These are phyloP conservation scores for Apiospora hydei DNA, from an alignment of 2,329 filamentous ascomycete species.

Conservation along the genomic window DNA sequence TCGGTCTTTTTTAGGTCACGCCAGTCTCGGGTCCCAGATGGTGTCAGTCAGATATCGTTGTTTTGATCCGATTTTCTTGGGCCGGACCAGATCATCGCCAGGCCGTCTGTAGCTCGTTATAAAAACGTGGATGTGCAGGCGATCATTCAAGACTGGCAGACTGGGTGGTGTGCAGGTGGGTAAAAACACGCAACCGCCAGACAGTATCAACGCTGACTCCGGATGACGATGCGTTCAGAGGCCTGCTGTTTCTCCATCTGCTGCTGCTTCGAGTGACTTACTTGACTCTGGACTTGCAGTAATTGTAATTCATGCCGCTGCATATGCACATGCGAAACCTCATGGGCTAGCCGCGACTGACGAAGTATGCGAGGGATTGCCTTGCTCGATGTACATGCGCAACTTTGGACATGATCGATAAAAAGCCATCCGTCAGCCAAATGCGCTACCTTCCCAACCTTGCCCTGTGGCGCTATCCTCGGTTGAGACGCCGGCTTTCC, in stretches of 20 bases:
- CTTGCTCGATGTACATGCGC: neutral
- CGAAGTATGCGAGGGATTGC: slow-evolving; percentile 2
- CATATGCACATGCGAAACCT: slow-evolving; percentile 12
- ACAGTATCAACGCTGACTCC: neutral
- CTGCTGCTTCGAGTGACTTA: neutral
- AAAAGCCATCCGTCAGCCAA: slow-evolving; percentile 20
- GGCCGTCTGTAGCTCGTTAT: slow-evolving; percentile 1
- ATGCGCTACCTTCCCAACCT: slow-evolving; percentile 20
- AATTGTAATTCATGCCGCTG: slow-evolving; percentile 20
- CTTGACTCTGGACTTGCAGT: slow-evolving; percentile 18
- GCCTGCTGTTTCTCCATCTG: neutral
- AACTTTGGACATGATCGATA: slow-evolving; percentile 1
- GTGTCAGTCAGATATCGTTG: slow-evolving; percentile 1
- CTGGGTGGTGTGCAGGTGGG: neutral
- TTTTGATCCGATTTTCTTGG: slow-evolving; percentile 2
- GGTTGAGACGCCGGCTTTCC: slow-evolving; percentile 11
- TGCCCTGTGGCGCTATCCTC: slow-evolving; percentile 20
- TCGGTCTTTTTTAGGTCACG: neutral
- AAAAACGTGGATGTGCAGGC: slow-evolving; percentile 17
- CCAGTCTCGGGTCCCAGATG: slow-evolving; percentile 4
- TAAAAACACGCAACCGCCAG: no score
- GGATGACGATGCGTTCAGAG: slow-evolving; percentile 1
- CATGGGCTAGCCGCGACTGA: slow-evolving; percentile 15
- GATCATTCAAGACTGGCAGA: neutral
- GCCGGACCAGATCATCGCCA: slow-evolving; percentile 14